A percentile compares a stretch with the other conserved stretches of the same genome.
Conservation (phyloP, 2,329 filamentous ascomycete genomes). For the Penicillium sp. region DNA sequence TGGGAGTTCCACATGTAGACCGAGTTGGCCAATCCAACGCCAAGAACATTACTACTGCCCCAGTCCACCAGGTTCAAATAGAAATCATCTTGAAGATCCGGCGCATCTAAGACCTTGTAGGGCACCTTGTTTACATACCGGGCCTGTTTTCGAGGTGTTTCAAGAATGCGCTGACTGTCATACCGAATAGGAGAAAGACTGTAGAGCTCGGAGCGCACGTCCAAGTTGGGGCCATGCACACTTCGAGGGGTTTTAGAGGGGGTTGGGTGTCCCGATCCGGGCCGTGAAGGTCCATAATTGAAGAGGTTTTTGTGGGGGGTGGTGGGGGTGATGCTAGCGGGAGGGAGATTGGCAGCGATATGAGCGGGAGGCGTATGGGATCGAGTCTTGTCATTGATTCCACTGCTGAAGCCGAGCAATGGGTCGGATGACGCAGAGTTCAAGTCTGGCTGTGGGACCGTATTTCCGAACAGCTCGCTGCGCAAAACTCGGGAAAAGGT, state of each 20-base stretch:
- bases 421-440: slow-evolving; percentile 61
- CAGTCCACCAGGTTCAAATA: slow-evolving; percentile 97
- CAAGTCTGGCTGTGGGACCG: slow-evolving; percentile 76
- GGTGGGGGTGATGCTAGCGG: slow-evolving; percentile 76
- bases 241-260: slow-evolving; percentile 87
- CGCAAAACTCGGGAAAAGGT: slow-evolving; percentile 86
- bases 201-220: slow-evolving; percentile 89
- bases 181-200: slow-evolving; percentile 91
- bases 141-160: slow-evolving; percentile 84
- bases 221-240: slow-evolving; percentile 81
- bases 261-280: slow-evolving; percentile 77
- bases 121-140: slow-evolving; percentile 92
- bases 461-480: slow-evolving; percentile 86
- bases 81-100: slow-evolving; percentile 94
- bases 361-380: slow-evolving; percentile 78
- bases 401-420: slow-evolving; percentile 43
- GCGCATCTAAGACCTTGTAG: slow-evolving; percentile 95
- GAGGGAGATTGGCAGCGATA: slow-evolving; percentile 62
- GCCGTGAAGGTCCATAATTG: slow-evolving; percentile 75
- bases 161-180: slow-evolving; percentile 86
- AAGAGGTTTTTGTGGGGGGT: slow-evolving; percentile 98
- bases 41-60: slow-evolving; percentile 91
- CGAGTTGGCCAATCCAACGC: slow-evolving; percentile 85
- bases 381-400: slow-evolving; percentile 63
- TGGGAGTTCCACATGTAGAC: slow-evolving; percentile 99